Conservation (phyloP, 192 early-diverging fungal species). For the Allomyces macrogynus region DNA sequence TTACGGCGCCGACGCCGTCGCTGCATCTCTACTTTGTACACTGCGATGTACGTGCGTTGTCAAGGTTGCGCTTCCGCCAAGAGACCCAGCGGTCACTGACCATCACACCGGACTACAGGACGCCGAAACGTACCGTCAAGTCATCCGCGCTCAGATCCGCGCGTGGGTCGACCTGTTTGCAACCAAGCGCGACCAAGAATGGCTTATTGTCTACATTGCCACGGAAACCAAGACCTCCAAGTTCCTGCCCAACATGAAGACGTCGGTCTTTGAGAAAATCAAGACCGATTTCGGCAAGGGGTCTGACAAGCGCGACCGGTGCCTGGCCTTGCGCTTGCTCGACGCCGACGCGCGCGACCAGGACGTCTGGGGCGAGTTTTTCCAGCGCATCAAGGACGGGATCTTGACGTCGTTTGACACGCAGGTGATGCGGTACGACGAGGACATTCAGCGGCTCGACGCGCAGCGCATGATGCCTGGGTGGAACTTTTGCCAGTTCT, state of each 20-base stretch:
- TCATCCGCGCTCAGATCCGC: slow-evolving; percentile 41
- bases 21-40: slow-evolving; percentile 62
- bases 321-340: not conserved
- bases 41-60: slow-evolving; percentile 36
- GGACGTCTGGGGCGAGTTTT: slow-evolving; percentile 50
- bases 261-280: slow-evolving; percentile 63
- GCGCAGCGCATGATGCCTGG: slow-evolving; percentile 84
- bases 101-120: slow-evolving; percentile 24
- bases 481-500: slow-evolving; percentile 98
- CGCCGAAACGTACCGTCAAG: slow-evolving; percentile 47
- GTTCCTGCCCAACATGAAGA: slow-evolving; percentile 13
- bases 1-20: slow-evolving; percentile 23
- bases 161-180: slow-evolving; percentile 56
- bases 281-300: slow-evolving; percentile 57
- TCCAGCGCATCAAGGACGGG: slow-evolving; percentile 49
- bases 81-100: not conserved
- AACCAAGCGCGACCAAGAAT: slow-evolving; percentile 67
- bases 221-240: not conserved
- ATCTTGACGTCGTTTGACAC: slow-evolving; percentile 50
- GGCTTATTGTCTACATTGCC: slow-evolving; percentile 60
- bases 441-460: slow-evolving; percentile 72
- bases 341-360: slow-evolving; percentile 28
- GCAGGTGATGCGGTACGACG: slow-evolving; percentile 58
- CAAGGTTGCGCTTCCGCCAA: not conserved
- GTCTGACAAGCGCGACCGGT: not conserved